Conservation (phyloP, 202 grass and related monocot species). For the Elaeis oleifera region DNA sequence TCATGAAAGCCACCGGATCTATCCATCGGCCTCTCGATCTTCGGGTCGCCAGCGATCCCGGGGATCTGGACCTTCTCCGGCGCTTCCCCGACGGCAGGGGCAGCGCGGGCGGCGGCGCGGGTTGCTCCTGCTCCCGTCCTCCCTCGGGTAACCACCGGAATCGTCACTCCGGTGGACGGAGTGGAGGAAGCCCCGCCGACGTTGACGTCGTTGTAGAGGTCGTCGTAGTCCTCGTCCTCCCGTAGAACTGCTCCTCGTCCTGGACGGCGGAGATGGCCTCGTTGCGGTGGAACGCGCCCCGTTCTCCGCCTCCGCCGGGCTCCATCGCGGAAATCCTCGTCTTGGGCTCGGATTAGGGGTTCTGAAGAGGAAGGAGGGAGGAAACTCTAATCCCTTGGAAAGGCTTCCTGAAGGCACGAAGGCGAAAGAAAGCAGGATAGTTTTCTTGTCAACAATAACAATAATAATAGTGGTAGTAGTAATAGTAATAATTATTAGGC, state of each 20-base stretch:
- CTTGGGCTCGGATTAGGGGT: no score
- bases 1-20: background rate
- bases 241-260: conserved; percentile 14
- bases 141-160: no score
- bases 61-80: background rate
- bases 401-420: no score
- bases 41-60: background rate
- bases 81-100: background rate
- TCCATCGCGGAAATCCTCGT: conserved; percentile 24
- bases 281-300: background rate
- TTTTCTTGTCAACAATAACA: no score
- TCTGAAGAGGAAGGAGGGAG: no score
- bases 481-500: no score
- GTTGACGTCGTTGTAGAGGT: conserved; percentile 46
- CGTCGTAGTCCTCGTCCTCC: conserved; percentile 39
- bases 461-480: no score
- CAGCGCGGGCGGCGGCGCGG: background rate
- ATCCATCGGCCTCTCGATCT: background rate
- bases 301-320: conserved; percentile 2
- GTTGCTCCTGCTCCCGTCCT: background rate
- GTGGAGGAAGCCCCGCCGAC: conserved; percentile 35
- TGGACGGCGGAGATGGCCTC: conserved; percentile 27
- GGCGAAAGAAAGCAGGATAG: no score
- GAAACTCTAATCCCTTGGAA: no score
- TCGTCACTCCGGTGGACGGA: conserved; percentile 18